Evolutionary conservation across 345 rosid genomes (phyloP).

Genomic region (Acer negundo): DNA sequence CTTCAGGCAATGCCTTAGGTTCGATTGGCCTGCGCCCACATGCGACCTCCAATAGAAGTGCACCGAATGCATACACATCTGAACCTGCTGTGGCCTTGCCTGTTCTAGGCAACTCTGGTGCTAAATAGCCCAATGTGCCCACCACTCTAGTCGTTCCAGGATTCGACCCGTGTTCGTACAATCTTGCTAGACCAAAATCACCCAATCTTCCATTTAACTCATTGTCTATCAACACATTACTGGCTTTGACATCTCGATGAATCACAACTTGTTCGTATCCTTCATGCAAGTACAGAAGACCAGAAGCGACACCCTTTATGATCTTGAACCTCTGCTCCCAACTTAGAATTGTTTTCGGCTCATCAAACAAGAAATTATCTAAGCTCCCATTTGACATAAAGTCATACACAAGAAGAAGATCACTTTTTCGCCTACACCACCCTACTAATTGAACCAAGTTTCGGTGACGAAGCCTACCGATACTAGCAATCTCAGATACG

Average conservation of each 20-base stretch:
- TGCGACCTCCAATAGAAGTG: constrained; percentile 70
- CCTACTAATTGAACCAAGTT: constrained; percentile 85
- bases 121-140: constrained; percentile 89
- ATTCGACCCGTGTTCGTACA: constrained; percentile 78
- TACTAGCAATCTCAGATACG: constrained; percentile 77
- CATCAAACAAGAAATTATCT: constrained; percentile 70
- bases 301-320: constrained; percentile 75
- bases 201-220: constrained; percentile 86
- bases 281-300: constrained; percentile 81
- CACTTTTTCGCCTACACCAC: constrained; percentile 71
- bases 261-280: constrained; percentile 89
- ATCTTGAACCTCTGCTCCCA: constrained; percentile 85
- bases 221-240: constrained; percentile 74
- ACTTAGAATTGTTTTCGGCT: constrained; percentile 44
- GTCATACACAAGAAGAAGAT: constrained; percentile 81
- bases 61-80: constrained; percentile 91
- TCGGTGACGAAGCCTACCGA: constrained; percentile 90
- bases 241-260: constrained; percentile 87
- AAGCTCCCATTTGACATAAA: constrained; percentile 94
- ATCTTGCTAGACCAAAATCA: constrained; percentile 86
- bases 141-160: constrained; percentile 86
- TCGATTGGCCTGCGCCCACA: constrained; percentile 93
- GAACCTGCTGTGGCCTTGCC: constrained; percentile 77
- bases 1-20: constrained; percentile 70
- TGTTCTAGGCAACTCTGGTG: constrained; percentile 83